Percentiles rank a stretch among this genome's conserved stretches.
Evolutionary conservation across 2,329 filamentous ascomycete species (phyloP).

Genomic region (Blastomyces parvus): DNA sequence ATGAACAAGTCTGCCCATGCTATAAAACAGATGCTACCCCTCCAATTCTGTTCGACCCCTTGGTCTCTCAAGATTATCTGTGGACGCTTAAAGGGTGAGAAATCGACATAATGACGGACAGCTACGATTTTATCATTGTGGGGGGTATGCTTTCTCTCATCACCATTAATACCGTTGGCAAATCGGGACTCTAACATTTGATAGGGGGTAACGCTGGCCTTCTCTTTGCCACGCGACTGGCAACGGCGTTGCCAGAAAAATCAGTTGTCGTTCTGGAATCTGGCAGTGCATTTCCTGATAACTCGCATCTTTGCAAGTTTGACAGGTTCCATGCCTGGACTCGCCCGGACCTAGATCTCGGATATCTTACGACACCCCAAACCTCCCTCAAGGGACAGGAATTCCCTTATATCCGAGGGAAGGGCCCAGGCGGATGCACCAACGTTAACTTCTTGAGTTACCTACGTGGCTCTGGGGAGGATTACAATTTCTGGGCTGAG

Average conservation of each 20-base stretch:
- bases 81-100: neutral
- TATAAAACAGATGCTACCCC: neutral
- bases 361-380: constrained; percentile 5
- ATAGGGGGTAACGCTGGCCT: constrained; percentile 6
- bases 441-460: constrained; percentile 37
- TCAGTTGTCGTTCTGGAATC: constrained; percentile 7
- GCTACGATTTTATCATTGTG: constrained; percentile 9
- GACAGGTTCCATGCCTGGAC: neutral
- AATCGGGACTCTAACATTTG: neutral
- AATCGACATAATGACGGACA: neutral
- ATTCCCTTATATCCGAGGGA: constrained; percentile 20
- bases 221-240: constrained; percentile 4
- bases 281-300: constrained; percentile 3
- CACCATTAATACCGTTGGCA: neutral
- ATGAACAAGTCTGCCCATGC: neutral
- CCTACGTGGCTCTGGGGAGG: constrained; percentile 26
- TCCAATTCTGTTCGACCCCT: neutral
- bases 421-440: constrained; percentile 27
- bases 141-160: constrained; percentile 3
- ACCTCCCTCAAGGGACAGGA: neutral
- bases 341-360: constrained; percentile 2
- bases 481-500: constrained; percentile 28
- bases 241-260: constrained; percentile 1
- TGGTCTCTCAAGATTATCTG: neutral
- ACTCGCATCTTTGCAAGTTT: neutral